Percentiles rank a stretch among this genome's conserved stretches.
phyloP scores from a whole-genome alignment of 1,284 basidiomycete genomes.

The Moesziomyces antarcticus region DNA sequence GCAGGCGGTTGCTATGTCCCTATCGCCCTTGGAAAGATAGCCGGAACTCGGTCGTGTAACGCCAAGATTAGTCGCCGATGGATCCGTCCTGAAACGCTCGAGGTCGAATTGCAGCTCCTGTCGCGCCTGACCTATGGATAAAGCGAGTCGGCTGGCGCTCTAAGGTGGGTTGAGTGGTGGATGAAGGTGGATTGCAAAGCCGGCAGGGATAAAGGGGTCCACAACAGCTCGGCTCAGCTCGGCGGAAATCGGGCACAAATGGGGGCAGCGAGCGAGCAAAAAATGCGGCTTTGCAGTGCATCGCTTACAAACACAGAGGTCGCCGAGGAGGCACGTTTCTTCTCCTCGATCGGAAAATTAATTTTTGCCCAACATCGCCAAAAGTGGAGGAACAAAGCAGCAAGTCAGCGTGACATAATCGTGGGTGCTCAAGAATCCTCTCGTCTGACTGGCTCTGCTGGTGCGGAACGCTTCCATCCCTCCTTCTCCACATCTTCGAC shows the following conservation, averaged over 20 bases:
- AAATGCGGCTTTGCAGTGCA: background rate
- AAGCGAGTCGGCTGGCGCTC: too few species aligned
- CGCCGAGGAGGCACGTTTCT: background rate
- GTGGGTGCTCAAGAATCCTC: too few species aligned
- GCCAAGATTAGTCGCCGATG: background rate
- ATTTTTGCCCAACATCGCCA: background rate
- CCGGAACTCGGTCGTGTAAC: too few species aligned
- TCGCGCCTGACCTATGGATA: background rate
- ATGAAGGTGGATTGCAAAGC: background rate
- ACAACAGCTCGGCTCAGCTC: background rate
- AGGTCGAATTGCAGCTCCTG: background rate
- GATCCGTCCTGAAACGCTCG: background rate
- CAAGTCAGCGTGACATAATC: slow-evolving; percentile 15
- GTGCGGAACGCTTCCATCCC: background rate
- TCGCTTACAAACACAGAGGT: background rate
- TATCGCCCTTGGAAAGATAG: background rate
- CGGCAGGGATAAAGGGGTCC: too few species aligned
- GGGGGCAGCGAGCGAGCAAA: too few species aligned
- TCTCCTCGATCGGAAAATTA: slow-evolving; percentile 9
- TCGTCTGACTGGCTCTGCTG: background rate
- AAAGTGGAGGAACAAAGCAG: background rate
- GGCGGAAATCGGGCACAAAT: background rate
- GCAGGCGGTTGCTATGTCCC: background rate
- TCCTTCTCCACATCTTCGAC: background rate
- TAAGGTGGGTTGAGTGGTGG: background rate